A percentile compares a stretch with the other conserved stretches of the same genome.
Evolutionary conservation across 2,329 filamentous ascomycete genomes (phyloP).

Genomic region (Pseudodiploospora longispora): DNA sequence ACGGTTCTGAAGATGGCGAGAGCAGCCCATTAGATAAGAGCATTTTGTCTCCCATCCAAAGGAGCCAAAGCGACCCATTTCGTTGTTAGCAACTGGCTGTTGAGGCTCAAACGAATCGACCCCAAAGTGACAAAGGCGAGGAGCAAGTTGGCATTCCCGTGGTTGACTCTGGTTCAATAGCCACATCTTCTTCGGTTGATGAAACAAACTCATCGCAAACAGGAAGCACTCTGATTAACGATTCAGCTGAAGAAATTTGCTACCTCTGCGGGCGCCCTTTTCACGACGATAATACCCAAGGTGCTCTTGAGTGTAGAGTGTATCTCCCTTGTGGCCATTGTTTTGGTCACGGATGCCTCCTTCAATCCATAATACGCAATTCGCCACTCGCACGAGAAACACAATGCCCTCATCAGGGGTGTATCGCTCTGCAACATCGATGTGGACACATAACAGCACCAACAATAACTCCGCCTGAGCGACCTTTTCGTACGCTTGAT

Average conservation of each 20-base stretch:
- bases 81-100: too few relatives aligned
- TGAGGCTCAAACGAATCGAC: too few relatives aligned
- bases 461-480: not conserved
- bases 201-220: not conserved
- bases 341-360: slow-evolving; percentile 16
- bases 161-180: not conserved
- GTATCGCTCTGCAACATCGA: slow-evolving; percentile 11
- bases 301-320: slow-evolving; percentile 8
- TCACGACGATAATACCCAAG: not conserved
- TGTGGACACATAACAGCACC: slow-evolving; percentile 13
- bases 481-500: not conserved
- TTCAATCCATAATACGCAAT: not conserved
- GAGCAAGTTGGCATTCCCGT: too few relatives aligned
- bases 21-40: too few relatives aligned
- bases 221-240: too few relatives aligned
- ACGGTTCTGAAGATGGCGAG: too few relatives aligned
- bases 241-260: not conserved
- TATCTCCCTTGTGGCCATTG: slow-evolving; percentile 20
- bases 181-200: not conserved
- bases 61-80: too few relatives aligned
- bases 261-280: not conserved
- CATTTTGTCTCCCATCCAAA: too few relatives aligned
- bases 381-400: not conserved
- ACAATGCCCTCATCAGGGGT: slow-evolving; percentile 7
- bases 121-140: too few relatives aligned